Base-by-base conservation (phyloP, 2,329 filamentous ascomycete species). In the Aspergillus sp. region DNA sequence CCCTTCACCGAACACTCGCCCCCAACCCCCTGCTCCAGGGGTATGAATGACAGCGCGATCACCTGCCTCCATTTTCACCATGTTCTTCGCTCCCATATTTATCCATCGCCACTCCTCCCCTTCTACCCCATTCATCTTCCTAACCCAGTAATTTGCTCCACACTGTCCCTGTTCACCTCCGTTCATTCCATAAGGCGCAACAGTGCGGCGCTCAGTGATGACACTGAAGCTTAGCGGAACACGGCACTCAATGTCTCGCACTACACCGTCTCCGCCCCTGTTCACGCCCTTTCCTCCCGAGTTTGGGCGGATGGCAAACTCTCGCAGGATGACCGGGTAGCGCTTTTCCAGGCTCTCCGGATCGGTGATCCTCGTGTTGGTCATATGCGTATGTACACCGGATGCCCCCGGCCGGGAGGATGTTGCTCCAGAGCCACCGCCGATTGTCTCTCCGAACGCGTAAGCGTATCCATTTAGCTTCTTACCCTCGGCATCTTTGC, bases 361-460 rank as follows among this genome's bases (percentile, higher is more conserved):
- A 72, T 94, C 91, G 0, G 91, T 92, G 71, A 93, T 93, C 13
- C 90, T 84, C 1, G 90, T 94, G 74, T 94, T 94, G 7, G 91
- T 94, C 88, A 92, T 92, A 77, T 93, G 90, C 2, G 86, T 89
- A 72, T 93, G 89, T 19, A 92, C 89, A 12, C 89, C 90, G 56
- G 81, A 86, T 10, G 88, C 88, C 28, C 90, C 90, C 63, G 89
- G 80, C 90, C 90, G 92, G 10, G 81, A 81, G 0, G 87, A 83
- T 0, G 90, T 90, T 0, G 90, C 91, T 28, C 90, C 91, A 23
- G 84, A 86, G 1, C 91, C 91, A 43, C 91, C 90, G 0, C 89
- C 88, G 63, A 94, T 92, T 3, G 91, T 93, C 74, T 94, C 91
- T 72, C 92, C 91, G 77, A 92, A 92, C 12, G 90, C 90, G 70